These are phyloP conservation scores for Kwoniella sp. DNA, from an alignment of 768 basidiomycete species.

Conservation along the genomic window DNA sequence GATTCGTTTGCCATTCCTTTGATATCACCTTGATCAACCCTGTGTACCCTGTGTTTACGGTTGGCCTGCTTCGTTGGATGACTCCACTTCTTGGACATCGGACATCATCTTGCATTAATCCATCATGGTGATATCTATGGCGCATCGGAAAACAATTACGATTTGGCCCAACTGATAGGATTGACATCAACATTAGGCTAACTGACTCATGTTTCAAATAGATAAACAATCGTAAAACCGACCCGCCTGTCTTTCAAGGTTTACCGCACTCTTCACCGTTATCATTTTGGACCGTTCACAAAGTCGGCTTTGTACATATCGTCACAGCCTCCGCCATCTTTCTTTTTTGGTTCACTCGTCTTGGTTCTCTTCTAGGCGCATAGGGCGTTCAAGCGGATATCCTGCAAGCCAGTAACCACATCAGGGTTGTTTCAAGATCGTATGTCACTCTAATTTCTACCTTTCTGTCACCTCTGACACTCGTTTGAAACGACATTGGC, in stretches of 20 bases:
- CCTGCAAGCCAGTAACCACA: not conserved
- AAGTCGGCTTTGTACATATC: not conserved
- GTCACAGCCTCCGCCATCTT: not conserved
- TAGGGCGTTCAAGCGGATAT: not conserved
- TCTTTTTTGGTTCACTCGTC: not conserved
- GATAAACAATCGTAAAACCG: constrained; percentile 6
- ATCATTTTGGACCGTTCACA: not conserved
- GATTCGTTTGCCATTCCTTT: not conserved
- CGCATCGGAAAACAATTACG: not conserved
- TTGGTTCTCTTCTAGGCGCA: not conserved
- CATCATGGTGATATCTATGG: not conserved
- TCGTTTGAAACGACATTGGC: not conserved
- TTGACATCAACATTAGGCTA: not conserved
- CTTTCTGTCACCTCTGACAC: not conserved
- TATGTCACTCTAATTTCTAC: not conserved
- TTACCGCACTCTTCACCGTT: not conserved
- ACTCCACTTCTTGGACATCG: too few species aligned
- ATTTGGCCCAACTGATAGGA: constrained; percentile 2
- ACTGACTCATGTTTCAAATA: constrained; percentile 1
- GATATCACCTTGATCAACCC: not conserved
- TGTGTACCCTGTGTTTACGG: not conserved
- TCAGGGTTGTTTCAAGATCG: not conserved
- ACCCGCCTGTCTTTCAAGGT: constrained; percentile 5
- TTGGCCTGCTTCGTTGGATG: not conserved
- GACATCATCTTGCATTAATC: not conserved